A percentile compares a stretch with the other conserved stretches of the same genome.
These are phyloP conservation scores for Lupinus albus DNA, from an alignment of 306 rosid genomes.

Conservation along the genomic window DNA sequence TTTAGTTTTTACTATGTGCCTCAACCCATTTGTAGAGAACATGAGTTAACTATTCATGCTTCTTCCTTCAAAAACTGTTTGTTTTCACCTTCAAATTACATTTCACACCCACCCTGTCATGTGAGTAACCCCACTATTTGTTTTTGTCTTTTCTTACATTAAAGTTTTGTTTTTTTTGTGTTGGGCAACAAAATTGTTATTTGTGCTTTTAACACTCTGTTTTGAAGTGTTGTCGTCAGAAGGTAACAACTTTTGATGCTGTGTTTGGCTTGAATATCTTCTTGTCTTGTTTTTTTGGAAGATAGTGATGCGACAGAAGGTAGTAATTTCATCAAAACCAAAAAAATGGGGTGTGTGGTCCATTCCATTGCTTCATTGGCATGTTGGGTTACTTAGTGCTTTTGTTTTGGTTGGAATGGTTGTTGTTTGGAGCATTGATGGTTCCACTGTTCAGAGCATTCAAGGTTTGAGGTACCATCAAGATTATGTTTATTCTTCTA, in stretches of 20 bases:
- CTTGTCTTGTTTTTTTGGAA: neutral
- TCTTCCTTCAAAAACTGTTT: neutral
- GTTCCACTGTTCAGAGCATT: constrained; percentile 55
- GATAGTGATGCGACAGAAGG: constrained; percentile 71
- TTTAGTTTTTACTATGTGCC: too few species aligned
- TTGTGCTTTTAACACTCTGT: constrained; percentile 14
- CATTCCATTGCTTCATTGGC: constrained; percentile 66
- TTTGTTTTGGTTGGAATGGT: constrained; percentile 61
- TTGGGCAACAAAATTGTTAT: constrained; percentile 32
- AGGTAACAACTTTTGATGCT: constrained; percentile 26
- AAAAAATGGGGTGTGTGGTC: constrained; percentile 47
- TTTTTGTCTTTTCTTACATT: constrained; percentile 19
- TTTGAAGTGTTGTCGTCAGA: constrained; percentile 36
- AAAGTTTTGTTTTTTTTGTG: neutral
- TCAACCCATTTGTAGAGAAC: too few species aligned
- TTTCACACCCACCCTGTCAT: too few species aligned
- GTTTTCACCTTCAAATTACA: constrained; percentile 4
- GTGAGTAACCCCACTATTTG: neutral
- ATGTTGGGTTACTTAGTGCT: constrained; percentile 57
- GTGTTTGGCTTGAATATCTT: neutral
- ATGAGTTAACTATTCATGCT: neutral
- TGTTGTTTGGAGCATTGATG: constrained; percentile 76
- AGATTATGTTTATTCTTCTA: constrained; percentile 44
- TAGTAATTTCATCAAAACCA: constrained; percentile 27
- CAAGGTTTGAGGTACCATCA: constrained; percentile 56